phyloP scores from a whole-genome alignment of 139 green algal species.

The Diplosphaera chodatii region DNA sequence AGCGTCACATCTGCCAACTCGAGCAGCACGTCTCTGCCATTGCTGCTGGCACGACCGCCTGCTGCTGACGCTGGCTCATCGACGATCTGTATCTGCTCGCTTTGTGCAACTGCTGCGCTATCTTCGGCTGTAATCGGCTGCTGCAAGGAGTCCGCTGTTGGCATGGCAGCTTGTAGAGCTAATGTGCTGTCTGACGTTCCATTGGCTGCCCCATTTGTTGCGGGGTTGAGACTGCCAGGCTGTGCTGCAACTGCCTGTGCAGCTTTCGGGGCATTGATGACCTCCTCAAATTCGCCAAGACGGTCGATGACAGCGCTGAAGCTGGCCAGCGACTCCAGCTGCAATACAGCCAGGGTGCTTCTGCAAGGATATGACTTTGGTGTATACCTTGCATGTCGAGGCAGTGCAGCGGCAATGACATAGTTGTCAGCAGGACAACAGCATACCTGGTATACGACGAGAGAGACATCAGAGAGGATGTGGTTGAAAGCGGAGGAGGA shows the following conservation, averaged over 20 bases:
- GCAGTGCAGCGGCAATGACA: too few species aligned
- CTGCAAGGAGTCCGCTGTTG: not conserved
- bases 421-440: too few species aligned
- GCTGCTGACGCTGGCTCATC: not conserved
- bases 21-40: slow-evolving; percentile 33
- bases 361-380: too few species aligned
- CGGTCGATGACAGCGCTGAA: slow-evolving; percentile 91
- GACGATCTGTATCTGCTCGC: not conserved
- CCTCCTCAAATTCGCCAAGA: slow-evolving; percentile 76
- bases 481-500: slow-evolving; percentile 92
- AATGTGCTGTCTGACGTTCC: too few species aligned
- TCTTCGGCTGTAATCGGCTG: too few species aligned
- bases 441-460: slow-evolving; percentile 84
- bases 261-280: slow-evolving; percentile 31
- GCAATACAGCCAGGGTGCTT: too few species aligned
- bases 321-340: slow-evolving; percentile 87
- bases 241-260: not conserved
- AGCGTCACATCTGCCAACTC: slow-evolving; percentile 58
- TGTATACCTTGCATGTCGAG: too few species aligned
- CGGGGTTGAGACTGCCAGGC: not conserved
- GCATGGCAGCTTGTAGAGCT: too few species aligned
- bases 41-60: not conserved
- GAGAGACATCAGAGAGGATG: slow-evolving; percentile 87
- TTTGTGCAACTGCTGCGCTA: too few species aligned
- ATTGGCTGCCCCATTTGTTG: too few species aligned